Evolutionary conservation across 495 filamentous ascomycete genomes (phyloP).

Genomic region (Jackrogersella minutella): DNA sequence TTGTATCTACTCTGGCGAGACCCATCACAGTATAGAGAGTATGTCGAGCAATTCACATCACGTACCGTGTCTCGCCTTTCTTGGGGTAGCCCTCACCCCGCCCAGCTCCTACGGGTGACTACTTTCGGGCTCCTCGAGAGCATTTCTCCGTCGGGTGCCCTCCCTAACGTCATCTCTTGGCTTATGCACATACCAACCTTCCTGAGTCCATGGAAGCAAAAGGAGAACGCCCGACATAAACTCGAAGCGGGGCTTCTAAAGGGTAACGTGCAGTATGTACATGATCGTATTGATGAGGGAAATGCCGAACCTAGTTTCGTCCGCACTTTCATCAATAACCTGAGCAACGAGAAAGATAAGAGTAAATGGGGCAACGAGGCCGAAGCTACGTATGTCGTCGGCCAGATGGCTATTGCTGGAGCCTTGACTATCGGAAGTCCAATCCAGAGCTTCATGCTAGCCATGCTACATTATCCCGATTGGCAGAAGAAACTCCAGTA

Average conservation of each 20-base stretch:
- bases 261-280: constrained; percentile 54
- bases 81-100: constrained; percentile 62
- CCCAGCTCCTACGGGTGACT: constrained; percentile 59
- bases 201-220: constrained; percentile 62
- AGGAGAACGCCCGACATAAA: constrained; percentile 52
- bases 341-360: constrained; percentile 13
- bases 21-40: constrained; percentile 58
- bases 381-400: constrained; percentile 56
- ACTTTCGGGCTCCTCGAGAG: constrained; percentile 66
- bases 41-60: constrained; percentile 66
- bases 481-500: constrained; percentile 61
- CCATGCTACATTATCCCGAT: constrained; percentile 67
- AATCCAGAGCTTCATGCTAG: constrained; percentile 65
- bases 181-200: constrained; percentile 53
- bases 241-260: constrained; percentile 50
- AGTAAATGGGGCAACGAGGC: constrained; percentile 35
- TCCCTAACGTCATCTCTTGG: constrained; percentile 59
- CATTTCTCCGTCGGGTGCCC: constrained; percentile 64
- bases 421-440: constrained; percentile 59
- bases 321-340: constrained; percentile 52
- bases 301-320: constrained; percentile 52
- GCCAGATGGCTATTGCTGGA: constrained; percentile 58
- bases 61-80: constrained; percentile 65
- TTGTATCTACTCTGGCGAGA: constrained; percentile 53
- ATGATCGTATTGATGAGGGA: constrained; percentile 34